These are phyloP conservation scores for Hypoxylon sp. DNA, from an alignment of 2,329 filamentous ascomycete species.

Conservation along the genomic window DNA sequence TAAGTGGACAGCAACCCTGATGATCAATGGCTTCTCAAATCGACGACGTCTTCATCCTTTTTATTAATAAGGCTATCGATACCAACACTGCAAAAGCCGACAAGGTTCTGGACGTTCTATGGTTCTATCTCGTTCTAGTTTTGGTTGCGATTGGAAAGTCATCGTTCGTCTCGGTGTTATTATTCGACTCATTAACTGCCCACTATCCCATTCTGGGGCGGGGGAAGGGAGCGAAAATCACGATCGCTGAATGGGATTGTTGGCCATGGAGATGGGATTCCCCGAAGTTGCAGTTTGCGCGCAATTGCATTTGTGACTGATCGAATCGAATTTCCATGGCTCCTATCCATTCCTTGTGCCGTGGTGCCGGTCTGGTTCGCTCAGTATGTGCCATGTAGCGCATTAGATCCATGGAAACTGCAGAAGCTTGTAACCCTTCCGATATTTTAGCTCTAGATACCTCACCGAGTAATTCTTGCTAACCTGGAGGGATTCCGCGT, in stretches of 20 bases:
- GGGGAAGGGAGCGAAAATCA: constrained; percentile 19
- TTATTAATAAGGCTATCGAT: constrained; percentile 22
- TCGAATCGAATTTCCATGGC: constrained; percentile 26
- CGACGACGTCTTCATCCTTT: constrained; percentile 23
- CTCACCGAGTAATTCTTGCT: constrained; percentile 11
- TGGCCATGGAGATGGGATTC: constrained; percentile 39
- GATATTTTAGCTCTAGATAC: constrained; percentile 16
- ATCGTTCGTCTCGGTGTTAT: constrained; percentile 41
- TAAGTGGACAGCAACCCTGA: constrained; percentile 4
- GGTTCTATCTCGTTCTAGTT: constrained; percentile 41
- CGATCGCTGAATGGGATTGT: constrained; percentile 41
- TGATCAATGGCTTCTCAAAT: constrained; percentile 11
- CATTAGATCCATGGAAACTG: constrained; percentile 7
- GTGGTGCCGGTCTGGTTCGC: constrained; percentile 1
- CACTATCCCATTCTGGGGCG: constrained; percentile 30
- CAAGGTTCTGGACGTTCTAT: constrained; percentile 31
- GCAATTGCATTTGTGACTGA: constrained; percentile 22
- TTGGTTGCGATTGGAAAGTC: constrained; percentile 29
- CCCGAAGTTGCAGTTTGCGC: constrained; percentile 31
- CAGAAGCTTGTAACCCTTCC: background rate
- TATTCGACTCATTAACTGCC: constrained; percentile 34
- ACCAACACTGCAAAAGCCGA: background rate
- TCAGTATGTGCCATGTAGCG: constrained; percentile 12
- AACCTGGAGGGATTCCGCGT: too few species aligned
- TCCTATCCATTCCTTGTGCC: constrained; percentile 8